These are phyloP conservation scores for Fusarium circinatum DNA, from an alignment of 2,329 filamentous ascomycete genomes.

Conservation along the genomic window DNA sequence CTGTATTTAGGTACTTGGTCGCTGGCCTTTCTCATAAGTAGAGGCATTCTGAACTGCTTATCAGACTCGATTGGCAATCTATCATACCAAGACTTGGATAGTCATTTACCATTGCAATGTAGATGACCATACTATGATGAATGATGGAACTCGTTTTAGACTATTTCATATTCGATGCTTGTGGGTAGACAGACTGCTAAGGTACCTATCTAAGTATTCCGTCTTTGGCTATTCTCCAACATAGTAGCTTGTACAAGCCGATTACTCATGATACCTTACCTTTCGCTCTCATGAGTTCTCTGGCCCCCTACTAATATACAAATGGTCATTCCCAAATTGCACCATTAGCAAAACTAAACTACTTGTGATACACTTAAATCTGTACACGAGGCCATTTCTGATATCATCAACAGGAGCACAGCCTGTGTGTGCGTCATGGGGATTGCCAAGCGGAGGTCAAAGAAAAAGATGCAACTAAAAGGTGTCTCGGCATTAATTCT, in stretches of 20 bases:
- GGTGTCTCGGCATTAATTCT: constrained; percentile 2
- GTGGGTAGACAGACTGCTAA: neutral
- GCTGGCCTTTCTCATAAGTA: neutral
- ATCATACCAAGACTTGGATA: neutral
- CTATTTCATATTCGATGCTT: neutral
- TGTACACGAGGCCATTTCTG: neutral
- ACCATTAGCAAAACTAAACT: neutral
- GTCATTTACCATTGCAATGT: neutral
- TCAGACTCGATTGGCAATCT: neutral
- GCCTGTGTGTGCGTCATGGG: constrained; percentile 8
- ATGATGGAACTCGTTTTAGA: neutral
- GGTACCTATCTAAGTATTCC: neutral
- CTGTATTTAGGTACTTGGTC: neutral
- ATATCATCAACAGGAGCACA: neutral
- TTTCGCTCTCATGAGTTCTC: neutral
- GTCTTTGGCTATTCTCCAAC: neutral
- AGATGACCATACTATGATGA: neutral
- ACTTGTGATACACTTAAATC: neutral
- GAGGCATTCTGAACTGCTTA: neutral
- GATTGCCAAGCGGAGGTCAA: constrained; percentile 7
- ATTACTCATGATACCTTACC: constrained; percentile 1
- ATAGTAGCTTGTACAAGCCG: neutral
- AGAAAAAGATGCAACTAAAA: constrained; percentile 11
- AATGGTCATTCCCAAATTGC: neutral
- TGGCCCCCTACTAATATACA: neutral